Percentiles rank a stretch among this genome's conserved stretches.
Evolutionary conservation across 1,284 basidiomycete species (phyloP).

Genomic region (Sporisorium exsertum): DNA sequence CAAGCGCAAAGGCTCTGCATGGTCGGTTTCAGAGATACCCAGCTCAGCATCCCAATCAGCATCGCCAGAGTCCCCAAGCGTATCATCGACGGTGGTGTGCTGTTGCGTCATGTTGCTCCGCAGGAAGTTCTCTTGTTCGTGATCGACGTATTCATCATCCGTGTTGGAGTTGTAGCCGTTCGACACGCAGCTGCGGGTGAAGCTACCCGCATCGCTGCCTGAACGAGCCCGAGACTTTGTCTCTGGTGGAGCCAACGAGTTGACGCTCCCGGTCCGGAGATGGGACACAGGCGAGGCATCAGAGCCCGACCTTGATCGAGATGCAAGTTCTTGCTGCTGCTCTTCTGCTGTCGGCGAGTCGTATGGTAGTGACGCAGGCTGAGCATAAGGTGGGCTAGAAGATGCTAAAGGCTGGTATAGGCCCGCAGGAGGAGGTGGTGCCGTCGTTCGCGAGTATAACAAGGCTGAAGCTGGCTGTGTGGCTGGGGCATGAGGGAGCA

Average conservation of each 20-base stretch:
- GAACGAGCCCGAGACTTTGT: constrained; percentile 19
- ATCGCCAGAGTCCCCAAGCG: constrained; percentile 21
- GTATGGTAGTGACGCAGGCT: constrained; percentile 3
- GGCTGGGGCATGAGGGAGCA: constrained; percentile 1
- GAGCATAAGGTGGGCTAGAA: background rate
- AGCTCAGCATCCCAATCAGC: constrained; percentile 46
- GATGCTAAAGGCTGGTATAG: background rate
- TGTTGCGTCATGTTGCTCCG: background rate
- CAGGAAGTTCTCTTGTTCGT: background rate
- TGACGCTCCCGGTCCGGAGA: constrained; percentile 20
- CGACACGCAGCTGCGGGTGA: constrained; percentile 41
- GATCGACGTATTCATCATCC: constrained; percentile 26
- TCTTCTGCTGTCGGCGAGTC: background rate
- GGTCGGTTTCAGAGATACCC: constrained; percentile 29
- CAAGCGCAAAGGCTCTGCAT: constrained; percentile 29
- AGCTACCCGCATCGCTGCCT: constrained; percentile 45
- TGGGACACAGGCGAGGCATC: constrained; percentile 4
- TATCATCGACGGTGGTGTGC: background rate
- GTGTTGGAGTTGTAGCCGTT: constrained; percentile 21
- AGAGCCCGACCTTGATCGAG: constrained; percentile 2
- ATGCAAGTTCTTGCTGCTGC: background rate
- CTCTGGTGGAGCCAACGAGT: constrained; percentile 21
- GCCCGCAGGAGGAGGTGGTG: background rate
- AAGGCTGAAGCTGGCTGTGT: background rate
- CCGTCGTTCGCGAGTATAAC: background rate